Evolutionary conservation across 2,329 filamentous ascomycete species (phyloP), one percentile per base, ranked within the genome.

Genomic region (Aspergillus oerlinghausenensis): DNA sequence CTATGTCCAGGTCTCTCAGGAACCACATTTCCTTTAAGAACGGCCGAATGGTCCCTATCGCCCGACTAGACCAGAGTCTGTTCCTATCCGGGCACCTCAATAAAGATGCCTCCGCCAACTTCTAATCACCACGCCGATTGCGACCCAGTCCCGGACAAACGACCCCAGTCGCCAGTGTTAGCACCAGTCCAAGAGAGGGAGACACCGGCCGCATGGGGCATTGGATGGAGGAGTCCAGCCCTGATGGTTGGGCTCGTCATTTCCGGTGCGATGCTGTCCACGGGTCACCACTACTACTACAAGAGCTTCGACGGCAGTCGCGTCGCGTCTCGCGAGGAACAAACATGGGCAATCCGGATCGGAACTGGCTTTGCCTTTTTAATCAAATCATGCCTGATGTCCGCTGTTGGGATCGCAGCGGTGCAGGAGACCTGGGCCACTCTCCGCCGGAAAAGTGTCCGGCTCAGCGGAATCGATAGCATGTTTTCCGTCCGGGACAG

Each of bases 281-380:
- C 53, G n/a, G 56, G 56, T n/a, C 52, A 54, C 50, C 45, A 49
- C 19, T 49, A 28, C 28, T 54, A 42, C 28, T 54, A 54, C 43
- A 14, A n/a, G 26, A 54, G 52, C 23, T 11, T 54, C 52, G 29
- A 54, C 21, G 26, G 38, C 52, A 21, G 26, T 10, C 52, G 25
- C 25, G 56, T 58, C 38, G 26, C 23, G 26, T 58, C 56, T 5
- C 32, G 19, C 32, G 47, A 53, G 17, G 49, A 58, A 48, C 56
- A 56, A 47, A 55, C 56, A 1, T 58, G 56, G 56, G 50, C 56
- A 43, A 50, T 58, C 29, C 56, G 53, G 28, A 56, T 56, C 14
- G 56, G 56, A 19, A 58, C 56, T 38, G 56, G 54, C 28, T 53
- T 58, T 51, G 56, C 56, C 9, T 58, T 58, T 48, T 23, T 56